These are phyloP conservation scores for Aspergillus tubingensis DNA, from an alignment of 2,329 filamentous ascomycete genomes.

Conservation along the genomic window DNA sequence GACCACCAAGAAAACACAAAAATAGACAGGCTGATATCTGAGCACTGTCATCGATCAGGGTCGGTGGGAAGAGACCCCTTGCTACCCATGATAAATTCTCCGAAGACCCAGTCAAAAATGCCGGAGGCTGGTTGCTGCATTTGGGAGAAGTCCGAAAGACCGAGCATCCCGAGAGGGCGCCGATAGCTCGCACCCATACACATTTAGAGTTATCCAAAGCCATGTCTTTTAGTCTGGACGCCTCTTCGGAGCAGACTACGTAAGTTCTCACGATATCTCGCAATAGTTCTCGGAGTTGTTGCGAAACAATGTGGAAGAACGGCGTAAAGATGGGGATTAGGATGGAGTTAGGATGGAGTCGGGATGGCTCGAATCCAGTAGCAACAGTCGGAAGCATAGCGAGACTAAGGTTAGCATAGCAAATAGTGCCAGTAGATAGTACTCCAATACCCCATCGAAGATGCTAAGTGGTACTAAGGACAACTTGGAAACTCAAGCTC, in stretches of 20 bases:
- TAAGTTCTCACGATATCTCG: not conserved
- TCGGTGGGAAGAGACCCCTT: slow-evolving; percentile 6
- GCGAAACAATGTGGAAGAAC: not conserved
- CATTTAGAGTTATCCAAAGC: not conserved
- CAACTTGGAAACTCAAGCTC: not conserved
- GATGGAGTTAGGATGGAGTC: not conserved
- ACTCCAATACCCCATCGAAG: not conserved
- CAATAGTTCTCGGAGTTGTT: not conserved
- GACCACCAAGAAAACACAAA: not conserved
- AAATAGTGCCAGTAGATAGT: not conserved
- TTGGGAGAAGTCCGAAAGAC: slow-evolving; percentile 8
- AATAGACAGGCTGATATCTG: slow-evolving; percentile 5
- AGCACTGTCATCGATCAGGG: slow-evolving; percentile 6
- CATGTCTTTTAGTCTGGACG: not conserved
- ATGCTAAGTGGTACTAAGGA: not conserved
- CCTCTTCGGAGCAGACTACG: not conserved
- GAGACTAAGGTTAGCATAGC: not conserved
- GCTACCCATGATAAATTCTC: slow-evolving; percentile 4
- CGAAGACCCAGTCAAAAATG: slow-evolving; percentile 6
- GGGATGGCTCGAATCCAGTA: not conserved
- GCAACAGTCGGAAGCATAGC: not conserved
- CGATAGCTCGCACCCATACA: not conserved
- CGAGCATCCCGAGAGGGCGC: not conserved
- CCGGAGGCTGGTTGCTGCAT: slow-evolving; percentile 13
- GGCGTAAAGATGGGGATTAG: not conserved